Percentiles rank a stretch among this genome's conserved stretches.
Evolutionary conservation across 169 alveolate genomes (phyloP).

Genomic region (Toxoplasma gondii): DNA sequence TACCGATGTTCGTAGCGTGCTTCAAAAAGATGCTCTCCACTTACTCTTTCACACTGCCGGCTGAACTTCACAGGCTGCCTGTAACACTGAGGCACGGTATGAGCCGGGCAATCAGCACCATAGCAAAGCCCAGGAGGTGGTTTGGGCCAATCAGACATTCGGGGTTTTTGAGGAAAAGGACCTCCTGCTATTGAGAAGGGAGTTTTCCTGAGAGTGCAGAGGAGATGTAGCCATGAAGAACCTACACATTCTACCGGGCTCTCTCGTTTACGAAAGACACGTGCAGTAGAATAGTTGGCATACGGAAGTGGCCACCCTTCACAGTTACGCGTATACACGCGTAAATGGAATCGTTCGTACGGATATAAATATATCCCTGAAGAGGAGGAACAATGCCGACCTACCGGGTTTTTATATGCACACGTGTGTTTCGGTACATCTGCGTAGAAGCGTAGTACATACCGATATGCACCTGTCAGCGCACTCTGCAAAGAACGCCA

Average conservation of each 20-base stretch:
- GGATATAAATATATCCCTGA: no score
- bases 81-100: neutral
- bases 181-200: constrained; percentile 16
- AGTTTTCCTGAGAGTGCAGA: neutral
- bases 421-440: no score
- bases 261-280: no score
- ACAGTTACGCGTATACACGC: no score
- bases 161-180: neutral
- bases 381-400: no score
- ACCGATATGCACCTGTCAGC: no score
- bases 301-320: neutral
- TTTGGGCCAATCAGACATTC: neutral
- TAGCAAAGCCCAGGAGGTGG: constrained; percentile 9
- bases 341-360: no score
- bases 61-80: neutral
- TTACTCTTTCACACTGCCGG: neutral
- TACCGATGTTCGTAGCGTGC: no score
- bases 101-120: constrained; percentile 1
- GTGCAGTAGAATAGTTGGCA: neutral
- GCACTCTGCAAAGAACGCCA: no score
- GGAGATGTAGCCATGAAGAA: neutral
- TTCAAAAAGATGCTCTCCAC: neutral
- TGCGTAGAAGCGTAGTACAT: no score
- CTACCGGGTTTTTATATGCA: no score
- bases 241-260: neutral